phyloP scores from a whole-genome alignment of 1,284 basidiomycete species.

The Gymnopus androsaceus region DNA sequence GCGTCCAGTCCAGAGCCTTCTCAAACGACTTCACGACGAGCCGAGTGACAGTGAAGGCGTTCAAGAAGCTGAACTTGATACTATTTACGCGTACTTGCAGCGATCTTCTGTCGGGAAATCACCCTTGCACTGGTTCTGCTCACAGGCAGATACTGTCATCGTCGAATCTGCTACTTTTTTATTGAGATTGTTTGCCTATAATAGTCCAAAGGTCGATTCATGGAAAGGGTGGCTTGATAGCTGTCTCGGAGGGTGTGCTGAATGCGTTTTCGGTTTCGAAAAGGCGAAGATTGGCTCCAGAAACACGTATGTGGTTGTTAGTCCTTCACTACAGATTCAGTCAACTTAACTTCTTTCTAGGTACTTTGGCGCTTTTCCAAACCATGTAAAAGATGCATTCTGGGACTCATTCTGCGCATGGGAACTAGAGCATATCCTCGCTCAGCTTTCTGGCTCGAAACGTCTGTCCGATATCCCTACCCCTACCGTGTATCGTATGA shows the following conservation, averaged over 20 bases:
- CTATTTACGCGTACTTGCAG: conserved; percentile 61
- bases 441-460: conserved; percentile 36
- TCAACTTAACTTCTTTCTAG: conserved; percentile 35
- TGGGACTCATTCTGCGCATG: conserved; percentile 67
- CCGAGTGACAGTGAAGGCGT: conserved; percentile 52
- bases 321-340: not conserved
- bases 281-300: conserved; percentile 62
- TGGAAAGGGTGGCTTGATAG: conserved; percentile 64
- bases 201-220: conserved; percentile 53
- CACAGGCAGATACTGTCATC: conserved; percentile 50
- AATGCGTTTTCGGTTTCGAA: conserved; percentile 69
- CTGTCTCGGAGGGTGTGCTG: conserved; percentile 63
- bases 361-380: conserved; percentile 65
- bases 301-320: conserved; percentile 58
- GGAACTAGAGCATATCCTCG: conserved; percentile 56
- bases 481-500: conserved; percentile 62
- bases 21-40: conserved; percentile 53
- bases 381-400: conserved; percentile 55
- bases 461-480: conserved; percentile 45
- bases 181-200: conserved; percentile 79
- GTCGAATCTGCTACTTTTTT: conserved; percentile 75
- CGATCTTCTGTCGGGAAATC: conserved; percentile 39
- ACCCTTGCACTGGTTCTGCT: conserved; percentile 73
- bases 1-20: conserved; percentile 38
- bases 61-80: conserved; percentile 52